A percentile compares a stretch with the other conserved stretches of the same genome.
These are phyloP conservation scores for Takakia lepidozioides DNA, from an alignment of 225 moss, liverwort and hornwort species.

Conservation along the genomic window DNA sequence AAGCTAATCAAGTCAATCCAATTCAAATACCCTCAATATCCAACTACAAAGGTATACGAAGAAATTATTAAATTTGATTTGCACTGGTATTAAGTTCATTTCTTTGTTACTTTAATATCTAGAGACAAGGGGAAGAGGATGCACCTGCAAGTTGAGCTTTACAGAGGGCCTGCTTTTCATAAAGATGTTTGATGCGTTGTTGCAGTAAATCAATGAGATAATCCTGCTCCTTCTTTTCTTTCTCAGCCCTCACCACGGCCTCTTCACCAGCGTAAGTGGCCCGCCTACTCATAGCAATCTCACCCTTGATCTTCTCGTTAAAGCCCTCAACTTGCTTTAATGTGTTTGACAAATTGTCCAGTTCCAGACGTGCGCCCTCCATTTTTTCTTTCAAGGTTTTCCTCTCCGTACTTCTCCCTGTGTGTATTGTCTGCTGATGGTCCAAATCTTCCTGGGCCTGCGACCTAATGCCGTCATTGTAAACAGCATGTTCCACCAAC, in stretches of 20 bases:
- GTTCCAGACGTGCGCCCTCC: conserved; percentile 10
- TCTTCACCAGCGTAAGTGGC: conserved; percentile 78
- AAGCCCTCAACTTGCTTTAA: conserved; percentile 19
- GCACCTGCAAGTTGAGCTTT: conserved; percentile 66
- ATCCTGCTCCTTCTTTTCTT: conserved; percentile 63
- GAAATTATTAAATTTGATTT: too few species aligned
- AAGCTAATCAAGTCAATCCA: too few species aligned
- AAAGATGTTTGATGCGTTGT: conserved; percentile 52
- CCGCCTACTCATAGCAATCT: conserved; percentile 47
- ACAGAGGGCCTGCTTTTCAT: conserved; percentile 33
- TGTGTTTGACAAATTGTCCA: conserved; percentile 19
- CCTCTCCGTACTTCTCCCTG: conserved; percentile 8
- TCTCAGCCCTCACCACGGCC: conserved; percentile 40
- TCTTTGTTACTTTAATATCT: too few species aligned
- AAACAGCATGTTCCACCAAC: too few species aligned
- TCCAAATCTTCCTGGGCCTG: conserved; percentile 29
- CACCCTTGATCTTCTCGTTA: conserved; percentile 13
- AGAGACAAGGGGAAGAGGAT: neutral
- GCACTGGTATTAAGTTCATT: too few species aligned
- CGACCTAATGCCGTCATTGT: neutral
- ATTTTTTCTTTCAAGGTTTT: conserved; percentile 7
- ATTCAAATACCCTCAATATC: too few species aligned
- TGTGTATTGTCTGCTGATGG: conserved; percentile 15
- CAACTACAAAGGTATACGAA: too few species aligned
- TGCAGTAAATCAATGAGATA: conserved; percentile 61